These are phyloP conservation scores for Leccinellum albellum DNA, from an alignment of 768 basidiomycete genomes.

Conservation along the genomic window DNA sequence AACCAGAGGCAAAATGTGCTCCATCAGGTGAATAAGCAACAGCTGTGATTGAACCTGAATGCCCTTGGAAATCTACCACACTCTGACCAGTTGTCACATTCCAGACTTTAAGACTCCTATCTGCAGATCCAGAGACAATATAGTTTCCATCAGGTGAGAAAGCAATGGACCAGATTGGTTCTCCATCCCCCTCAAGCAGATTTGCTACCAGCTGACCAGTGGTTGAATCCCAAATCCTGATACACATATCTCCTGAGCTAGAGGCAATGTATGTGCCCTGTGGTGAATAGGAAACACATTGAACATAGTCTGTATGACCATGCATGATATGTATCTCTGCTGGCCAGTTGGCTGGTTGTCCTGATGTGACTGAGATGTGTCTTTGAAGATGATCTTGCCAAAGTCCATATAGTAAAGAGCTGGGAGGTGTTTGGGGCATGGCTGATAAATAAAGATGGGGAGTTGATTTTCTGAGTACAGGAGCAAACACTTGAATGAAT, in stretches of 20 bases:
- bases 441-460: neutral
- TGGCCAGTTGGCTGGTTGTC: neutral
- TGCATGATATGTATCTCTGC: neutral
- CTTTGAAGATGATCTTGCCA: neutral
- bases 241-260: neutral
- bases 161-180: neutral
- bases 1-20: neutral
- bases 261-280: neutral
- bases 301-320: neutral
- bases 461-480: neutral
- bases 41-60: neutral
- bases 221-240: neutral
- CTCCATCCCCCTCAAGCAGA: neutral
- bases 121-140: neutral
- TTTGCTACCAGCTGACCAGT: neutral
- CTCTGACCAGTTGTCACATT: neutral
- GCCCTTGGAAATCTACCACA: neutral
- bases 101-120: neutral
- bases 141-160: neutral
- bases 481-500: constrained; percentile 3
- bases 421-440: neutral
- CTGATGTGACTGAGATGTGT: neutral
- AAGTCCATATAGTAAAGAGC: neutral
- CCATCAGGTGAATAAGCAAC: neutral
- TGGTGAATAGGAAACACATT: neutral